Evolutionary conservation across 208 protist species (phyloP).

Genomic region (Chromosphaera perkinsii): DNA sequence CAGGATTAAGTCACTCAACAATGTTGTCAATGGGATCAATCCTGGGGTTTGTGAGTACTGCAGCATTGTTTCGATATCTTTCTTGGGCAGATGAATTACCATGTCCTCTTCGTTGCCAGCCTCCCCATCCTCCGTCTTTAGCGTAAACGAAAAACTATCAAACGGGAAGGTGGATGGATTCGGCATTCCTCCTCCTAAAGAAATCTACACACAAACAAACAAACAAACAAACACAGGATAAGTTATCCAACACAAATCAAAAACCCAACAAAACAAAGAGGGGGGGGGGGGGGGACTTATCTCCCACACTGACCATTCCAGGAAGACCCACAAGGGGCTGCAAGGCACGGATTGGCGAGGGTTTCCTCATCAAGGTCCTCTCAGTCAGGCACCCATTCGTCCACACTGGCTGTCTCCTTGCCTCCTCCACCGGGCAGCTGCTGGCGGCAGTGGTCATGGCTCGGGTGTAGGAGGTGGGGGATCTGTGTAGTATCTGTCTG

Average conservation of each 20-base stretch:
- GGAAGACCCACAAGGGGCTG: constrained; percentile 4
- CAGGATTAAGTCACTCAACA: background rate
- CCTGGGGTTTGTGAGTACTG: constrained; percentile 34
- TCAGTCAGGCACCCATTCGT: no score
- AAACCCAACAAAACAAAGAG: no score
- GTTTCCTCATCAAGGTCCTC: background rate
- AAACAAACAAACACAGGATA: no score
- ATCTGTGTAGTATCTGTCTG: no score
- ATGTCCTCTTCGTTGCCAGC: constrained; percentile 1
- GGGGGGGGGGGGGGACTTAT: no score
- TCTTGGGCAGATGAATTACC: background rate
- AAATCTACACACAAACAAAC: no score
- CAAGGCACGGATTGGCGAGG: constrained; percentile 12
- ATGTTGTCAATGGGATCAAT: background rate
- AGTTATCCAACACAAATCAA: no score
- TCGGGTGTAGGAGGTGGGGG: no score
- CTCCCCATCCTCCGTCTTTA: background rate
- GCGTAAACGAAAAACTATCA: background rate
- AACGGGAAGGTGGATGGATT: constrained; percentile 31
- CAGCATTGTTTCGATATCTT: constrained; percentile 2
- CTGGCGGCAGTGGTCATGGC: no score
- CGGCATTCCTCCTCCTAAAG: constrained; percentile 27
- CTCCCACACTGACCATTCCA: constrained; percentile 26
- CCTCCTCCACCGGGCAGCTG: no score
- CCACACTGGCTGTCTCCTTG: no score